Evolutionary conservation across 306 rosid genomes (phyloP).

Genomic region (Canavalia gladiata): DNA sequence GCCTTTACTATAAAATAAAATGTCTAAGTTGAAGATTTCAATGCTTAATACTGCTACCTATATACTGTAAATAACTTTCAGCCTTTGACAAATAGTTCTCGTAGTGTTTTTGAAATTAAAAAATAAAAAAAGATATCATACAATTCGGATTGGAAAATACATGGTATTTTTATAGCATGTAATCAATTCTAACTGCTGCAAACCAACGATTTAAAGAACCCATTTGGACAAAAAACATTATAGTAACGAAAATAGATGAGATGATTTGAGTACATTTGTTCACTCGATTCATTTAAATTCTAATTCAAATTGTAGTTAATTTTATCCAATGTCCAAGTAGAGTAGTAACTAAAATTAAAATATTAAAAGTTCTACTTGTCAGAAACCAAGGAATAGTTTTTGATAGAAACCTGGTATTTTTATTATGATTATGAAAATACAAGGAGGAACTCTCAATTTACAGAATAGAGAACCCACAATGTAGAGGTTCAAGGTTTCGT

Average conservation of each 20-base stretch:
- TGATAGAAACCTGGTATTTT: too few relatives aligned
- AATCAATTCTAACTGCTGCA: not conserved
- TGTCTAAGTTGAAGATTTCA: not conserved
- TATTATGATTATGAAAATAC: too few relatives aligned
- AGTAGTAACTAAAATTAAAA: not conserved
- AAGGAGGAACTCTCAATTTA: too few relatives aligned
- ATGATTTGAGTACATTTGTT: not conserved
- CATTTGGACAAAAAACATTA: not conserved
- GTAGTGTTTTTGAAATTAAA: not conserved
- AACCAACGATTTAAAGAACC: not conserved
- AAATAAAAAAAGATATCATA: not conserved
- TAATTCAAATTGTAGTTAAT: slow-evolving; percentile 5
- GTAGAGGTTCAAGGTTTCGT: too few relatives aligned
- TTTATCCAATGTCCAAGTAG: not conserved
- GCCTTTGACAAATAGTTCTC: not conserved
- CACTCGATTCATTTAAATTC: not conserved
- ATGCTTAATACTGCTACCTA: not conserved
- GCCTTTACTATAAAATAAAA: not conserved
- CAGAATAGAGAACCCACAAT: too few relatives aligned
- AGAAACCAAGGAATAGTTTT: not conserved
- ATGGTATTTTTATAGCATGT: not conserved
- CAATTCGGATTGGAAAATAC: not conserved
- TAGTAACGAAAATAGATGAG: not conserved
- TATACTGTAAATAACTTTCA: slow-evolving; percentile 20
- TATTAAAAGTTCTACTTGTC: not conserved